Evolutionary conservation across 331 rosid species (phyloP).

Genomic region (Telfairia occidentalis): DNA sequence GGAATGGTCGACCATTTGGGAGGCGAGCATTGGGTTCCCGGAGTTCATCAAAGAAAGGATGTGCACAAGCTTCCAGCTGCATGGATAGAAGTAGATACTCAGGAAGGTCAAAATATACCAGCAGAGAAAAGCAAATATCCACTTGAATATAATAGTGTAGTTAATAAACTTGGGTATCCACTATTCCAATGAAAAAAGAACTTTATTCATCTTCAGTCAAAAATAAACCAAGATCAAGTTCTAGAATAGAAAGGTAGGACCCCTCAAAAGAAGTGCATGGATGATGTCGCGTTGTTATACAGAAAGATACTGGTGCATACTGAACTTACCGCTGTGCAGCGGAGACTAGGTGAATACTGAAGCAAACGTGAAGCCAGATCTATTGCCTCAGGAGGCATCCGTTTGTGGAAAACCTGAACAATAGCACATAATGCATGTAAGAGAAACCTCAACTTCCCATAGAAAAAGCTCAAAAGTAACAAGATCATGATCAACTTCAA

Average conservation of each 20-base stretch:
- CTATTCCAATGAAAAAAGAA: neutral
- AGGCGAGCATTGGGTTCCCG: constrained; percentile 78
- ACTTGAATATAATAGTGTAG: neutral
- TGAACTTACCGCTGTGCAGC: constrained; percentile 84
- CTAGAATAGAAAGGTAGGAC: neutral
- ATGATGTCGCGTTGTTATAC: neutral
- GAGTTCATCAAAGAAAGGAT: constrained; percentile 90
- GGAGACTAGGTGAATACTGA: constrained; percentile 91
- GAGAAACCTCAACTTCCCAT: neutral
- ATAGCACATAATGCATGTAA: neutral
- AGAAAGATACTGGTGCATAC: neutral
- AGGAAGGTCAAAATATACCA: neutral
- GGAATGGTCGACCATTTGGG: constrained; percentile 73
- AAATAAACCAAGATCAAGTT: neutral
- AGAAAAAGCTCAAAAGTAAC: neutral
- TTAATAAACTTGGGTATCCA: neutral
- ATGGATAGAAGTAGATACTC: constrained; percentile 21
- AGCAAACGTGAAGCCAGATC: constrained; percentile 85
- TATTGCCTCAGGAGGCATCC: constrained; percentile 96
- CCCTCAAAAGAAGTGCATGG: neutral
- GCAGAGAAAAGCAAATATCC: neutral
- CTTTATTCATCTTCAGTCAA: neutral
- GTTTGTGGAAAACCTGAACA: constrained; percentile 76
- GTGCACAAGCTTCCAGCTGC: constrained; percentile 94
- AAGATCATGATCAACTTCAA: constrained; percentile 16